Evolutionary conservation across 306 rosid species (phyloP), one percentile per base, ranked within the genome.

Genomic region (Sicyos edulis): DNA sequence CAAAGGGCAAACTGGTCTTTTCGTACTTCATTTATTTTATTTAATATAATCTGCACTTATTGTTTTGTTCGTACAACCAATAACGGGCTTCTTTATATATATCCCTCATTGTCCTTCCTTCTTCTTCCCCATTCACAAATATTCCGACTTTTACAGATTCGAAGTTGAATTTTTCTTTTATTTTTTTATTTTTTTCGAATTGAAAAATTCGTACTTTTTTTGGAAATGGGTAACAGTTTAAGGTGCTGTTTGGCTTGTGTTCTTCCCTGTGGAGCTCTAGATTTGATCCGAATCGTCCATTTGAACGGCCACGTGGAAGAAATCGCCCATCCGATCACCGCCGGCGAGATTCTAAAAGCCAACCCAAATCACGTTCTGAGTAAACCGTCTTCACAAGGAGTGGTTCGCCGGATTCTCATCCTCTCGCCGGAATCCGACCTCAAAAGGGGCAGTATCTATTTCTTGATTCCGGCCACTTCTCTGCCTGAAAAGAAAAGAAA

Each of bases 201-300:
- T 57, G 26, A 45, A 37, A n/a, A 2, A 11, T 16, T 52, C 5
- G 45, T 40, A 1, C 11, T 53, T 4, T 8, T 56, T 11, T 0
- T n/a, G 9, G 13, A 17, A 34, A 92, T 93, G 99, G 99, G 99
- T 11, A 93, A 93, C 77, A 88, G 95, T 81, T 79, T 93, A 82
- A 88, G 99, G 88, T 93, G 99, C 57, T 93, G 97, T 86, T 86
- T 93, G 87, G 99, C 96, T 69, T 93, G 99, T 77, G 95, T 91
- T 73, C 88, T 93, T 78, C 99, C 99, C 0, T 93, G 95, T 61
- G 99, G 98, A 22, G 97, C 96, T 26, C 80, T 93, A 15, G 99
- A 93, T 57, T 83, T 93, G 85, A 93, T 93, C 81, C 87, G 97
- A 1, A 86, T 93, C 52, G 99, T 93, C 29, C 99, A 93, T 80